Base-by-base conservation (phyloP, 148 eudicot genomes). In the Vaccinium corymbosum region DNA sequence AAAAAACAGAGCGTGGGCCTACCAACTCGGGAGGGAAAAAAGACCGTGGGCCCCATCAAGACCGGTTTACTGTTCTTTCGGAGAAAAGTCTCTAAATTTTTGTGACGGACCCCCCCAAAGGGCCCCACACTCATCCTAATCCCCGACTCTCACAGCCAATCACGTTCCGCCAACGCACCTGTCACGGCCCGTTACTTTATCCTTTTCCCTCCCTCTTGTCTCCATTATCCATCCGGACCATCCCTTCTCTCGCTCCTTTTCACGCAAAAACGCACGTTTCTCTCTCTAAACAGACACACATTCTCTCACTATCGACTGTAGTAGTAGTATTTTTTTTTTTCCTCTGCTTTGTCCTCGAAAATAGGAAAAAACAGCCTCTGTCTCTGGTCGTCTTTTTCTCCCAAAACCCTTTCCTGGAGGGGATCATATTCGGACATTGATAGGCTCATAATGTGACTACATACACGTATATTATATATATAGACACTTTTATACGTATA, bases 231-330 rank as follows among this genome's bases (percentile, higher is more conserved):
- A 42, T 29, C n/a, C 55, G 38, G 35, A 25, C 9, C 46, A 29
- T 53, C 64, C 61, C 77, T 32, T 49, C 76, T 61, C 59, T 57
- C 88, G 14, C 84, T 80, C 11, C 85, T 80, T 83, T 86, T 83
- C 80, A 86, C 80, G 85, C 85, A 80, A 83, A 86, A 79, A 68
- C 75, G 74, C 83, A 73, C 83, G 76, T 49, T 86, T 80, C 84
- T 75, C 80, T 73, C 83, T 48, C 75, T 82, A 82, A 53, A 52
- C 14, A 15, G 35, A 68, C 73, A 29, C 73, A 19, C 84, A 19
- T 76, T n/a, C 84, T 6, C 82, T 50, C 72, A 42, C 81, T 51
- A 75, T 22, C 81, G 56, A 25, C 59, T 12, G 70, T 49, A 29
- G 4, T 12, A 22, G 6, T 64, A 5, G 22, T 27, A 19, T 48